These are phyloP conservation scores for Parietaria judaica DNA, from an alignment of 306 rosid species.

Conservation along the genomic window DNA sequence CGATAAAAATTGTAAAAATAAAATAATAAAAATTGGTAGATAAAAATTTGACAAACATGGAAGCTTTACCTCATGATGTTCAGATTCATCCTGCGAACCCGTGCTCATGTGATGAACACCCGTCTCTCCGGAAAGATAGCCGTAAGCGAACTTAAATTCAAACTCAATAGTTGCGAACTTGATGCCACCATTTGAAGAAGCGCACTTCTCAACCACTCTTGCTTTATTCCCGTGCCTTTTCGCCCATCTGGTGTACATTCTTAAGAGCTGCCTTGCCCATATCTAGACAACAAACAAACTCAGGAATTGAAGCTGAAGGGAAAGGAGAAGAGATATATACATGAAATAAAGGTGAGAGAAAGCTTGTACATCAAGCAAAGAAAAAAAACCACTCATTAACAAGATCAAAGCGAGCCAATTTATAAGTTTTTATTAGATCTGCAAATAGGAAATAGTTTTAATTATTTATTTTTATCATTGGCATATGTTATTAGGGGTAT, in stretches of 20 bases:
- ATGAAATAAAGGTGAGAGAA: too few species aligned
- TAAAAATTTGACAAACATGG: neutral
- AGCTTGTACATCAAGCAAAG: too few species aligned
- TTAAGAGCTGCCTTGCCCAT: constrained; percentile 63
- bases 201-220: constrained; percentile 54
- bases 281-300: constrained; percentile 35
- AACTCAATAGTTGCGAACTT: constrained; percentile 58
- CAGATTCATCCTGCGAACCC: constrained; percentile 36
- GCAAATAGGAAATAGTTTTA: too few species aligned
- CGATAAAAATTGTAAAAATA: too few species aligned
- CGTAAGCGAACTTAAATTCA: constrained; percentile 71
- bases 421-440: too few species aligned
- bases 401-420: too few species aligned
- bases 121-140: constrained; percentile 73
- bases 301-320: neutral
- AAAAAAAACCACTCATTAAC: too few species aligned
- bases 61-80: constrained; percentile 36
- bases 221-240: constrained; percentile 56
- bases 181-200: constrained; percentile 45
- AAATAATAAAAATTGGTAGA: too few species aligned
- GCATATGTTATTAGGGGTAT: too few species aligned
- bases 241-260: constrained; percentile 76
- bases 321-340: too few species aligned
- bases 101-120: constrained; percentile 59
- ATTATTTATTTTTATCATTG: too few species aligned